These are phyloP conservation scores for Fragilaria crotonensis DNA, from an alignment of 108 stramenopile species.

Conservation along the genomic window DNA sequence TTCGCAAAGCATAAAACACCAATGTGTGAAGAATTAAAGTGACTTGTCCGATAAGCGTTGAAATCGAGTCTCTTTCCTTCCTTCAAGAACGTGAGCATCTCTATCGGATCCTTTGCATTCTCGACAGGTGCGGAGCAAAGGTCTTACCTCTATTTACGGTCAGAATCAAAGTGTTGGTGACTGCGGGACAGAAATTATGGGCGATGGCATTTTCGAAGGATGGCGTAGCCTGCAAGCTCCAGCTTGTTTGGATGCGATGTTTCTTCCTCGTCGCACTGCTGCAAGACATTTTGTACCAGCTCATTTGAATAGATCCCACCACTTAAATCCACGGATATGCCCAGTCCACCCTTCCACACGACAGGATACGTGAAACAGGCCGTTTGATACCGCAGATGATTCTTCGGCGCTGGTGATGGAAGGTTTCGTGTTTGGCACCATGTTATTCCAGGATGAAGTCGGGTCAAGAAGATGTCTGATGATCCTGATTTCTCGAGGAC, in stretches of 20 bases:
- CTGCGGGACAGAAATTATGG: conserved; percentile 17
- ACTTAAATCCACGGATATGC: conserved; percentile 32
- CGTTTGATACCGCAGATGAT: conserved; percentile 11
- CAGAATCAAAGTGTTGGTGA: conserved; percentile 18
- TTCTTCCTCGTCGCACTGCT: conserved; percentile 7
- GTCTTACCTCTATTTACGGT: conserved; percentile 35
- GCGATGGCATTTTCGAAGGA: background rate
- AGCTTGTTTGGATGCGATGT: conserved; percentile 28
- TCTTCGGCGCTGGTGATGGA: conserved; percentile 23
- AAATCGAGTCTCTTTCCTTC: conserved; percentile 12
- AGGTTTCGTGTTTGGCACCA: conserved; percentile 25
- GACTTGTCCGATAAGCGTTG: conserved; percentile 10
- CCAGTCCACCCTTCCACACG: conserved; percentile 22
- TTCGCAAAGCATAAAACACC: conserved; percentile 21
- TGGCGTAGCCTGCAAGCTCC: conserved; percentile 21
- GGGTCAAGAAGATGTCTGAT: conserved; percentile 22
- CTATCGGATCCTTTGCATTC: conserved; percentile 10
- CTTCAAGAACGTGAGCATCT: conserved; percentile 18
- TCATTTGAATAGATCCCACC: conserved; percentile 24
- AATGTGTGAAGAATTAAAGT: conserved; percentile 31
- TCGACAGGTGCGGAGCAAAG: conserved; percentile 23
- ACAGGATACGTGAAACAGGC: conserved; percentile 6
- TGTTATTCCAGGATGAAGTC: conserved; percentile 41
- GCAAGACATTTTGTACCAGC: conserved; percentile 15
- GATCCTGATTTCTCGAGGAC: conserved; percentile 8